Base-by-base conservation (phyloP, 306 rosid species). In the Castanea sativa region DNA sequence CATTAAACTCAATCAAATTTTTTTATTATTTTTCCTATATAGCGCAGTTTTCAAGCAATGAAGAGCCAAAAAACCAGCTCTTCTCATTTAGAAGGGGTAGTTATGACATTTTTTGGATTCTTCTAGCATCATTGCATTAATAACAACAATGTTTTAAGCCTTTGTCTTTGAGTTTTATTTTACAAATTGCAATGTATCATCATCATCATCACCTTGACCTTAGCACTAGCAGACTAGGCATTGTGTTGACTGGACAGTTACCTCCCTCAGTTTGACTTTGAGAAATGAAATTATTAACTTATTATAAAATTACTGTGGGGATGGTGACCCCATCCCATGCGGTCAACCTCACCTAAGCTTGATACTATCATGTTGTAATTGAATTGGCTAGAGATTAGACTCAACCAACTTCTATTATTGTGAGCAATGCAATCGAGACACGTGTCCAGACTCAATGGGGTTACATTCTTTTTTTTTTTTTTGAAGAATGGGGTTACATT, bases 21-120 rank as follows among this genome's bases (percentile, higher is more conserved):
- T 2, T 15, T 64, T 60, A 30, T 5, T 3, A 14, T 64, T 52
- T 76, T 76, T 73, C 73, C 60, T 7, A 51, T n/a, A 61, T 60
- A 61, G 77, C 73, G 33, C 72, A 55, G 11, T 23, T 79, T 53
- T 53, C 69, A 73, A 64, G 57, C 56, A 61, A 53, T 49, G 20
- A 30, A 18, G 43, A 51, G 72, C 25, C 16, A 32, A 64, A 64
- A 64, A 16, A 29, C 45, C 45, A 30, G 43, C 69, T 15, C 69
- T 9, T 14, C 45, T 18, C 71, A 18, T 8, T 30, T 30, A n/a
- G 52, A 19, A 4, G 49, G 72, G 70, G 72, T 35, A 33, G 16
- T 67, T 35, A 35, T n/a, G 72, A 67, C 72, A 67, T 67, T 67
- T 67, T 67, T 4, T 5, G 52, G 27, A 35, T 23, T 6, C 4